Base-by-base conservation (phyloP, 306 rosid species). In the Inga oerstediana region DNA sequence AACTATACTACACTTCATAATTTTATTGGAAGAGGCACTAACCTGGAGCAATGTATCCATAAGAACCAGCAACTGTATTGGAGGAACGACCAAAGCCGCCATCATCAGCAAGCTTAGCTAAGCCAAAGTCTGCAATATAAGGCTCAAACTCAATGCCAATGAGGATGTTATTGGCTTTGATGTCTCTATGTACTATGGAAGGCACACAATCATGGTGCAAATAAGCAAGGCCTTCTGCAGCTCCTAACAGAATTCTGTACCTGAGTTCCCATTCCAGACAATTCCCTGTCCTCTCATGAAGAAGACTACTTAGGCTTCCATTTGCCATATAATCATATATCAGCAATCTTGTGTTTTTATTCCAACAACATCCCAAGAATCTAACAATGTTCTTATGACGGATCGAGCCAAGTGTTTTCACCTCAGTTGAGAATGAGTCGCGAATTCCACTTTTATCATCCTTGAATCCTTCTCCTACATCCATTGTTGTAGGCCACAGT, bases 31-130 rank as follows among this genome's bases (percentile, higher is more conserved):
- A 80, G 77, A 66, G 14, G 37, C 12, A 88, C 92, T 81, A 77
- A 91, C 99, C 98, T 48, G 99, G 99, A 84, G 99, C 98, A 81
- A 97, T 97, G 37, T 97, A 94, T 35, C 99, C 99, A 80, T 92
- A 97, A n/a, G 99, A 97, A 66, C 99, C 98, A 30, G 97, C 99
- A 65, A 97, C 93, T 22, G 98, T 92, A 77, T 94, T 97, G 71
- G 98, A 92, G 24, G 99, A 94, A 34, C 90, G 85, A 45, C 93
- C 90, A 12, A 92, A 89, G 82, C 94, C 92, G 0, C 92, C 94
- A 80, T 97, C 97, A 75, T 94, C 97, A 61, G 94, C 92, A 2
- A 97, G 95, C 88, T 94, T 97, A 75, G 99, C 99, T 43, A 94
- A 90, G 80, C 99, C 99, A 75, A 94, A 97, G 81, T 97, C 99